These are phyloP conservation scores for Colletotrichum sansevieriae DNA, from an alignment of 2,329 filamentous ascomycete genomes.

Conservation along the genomic window DNA sequence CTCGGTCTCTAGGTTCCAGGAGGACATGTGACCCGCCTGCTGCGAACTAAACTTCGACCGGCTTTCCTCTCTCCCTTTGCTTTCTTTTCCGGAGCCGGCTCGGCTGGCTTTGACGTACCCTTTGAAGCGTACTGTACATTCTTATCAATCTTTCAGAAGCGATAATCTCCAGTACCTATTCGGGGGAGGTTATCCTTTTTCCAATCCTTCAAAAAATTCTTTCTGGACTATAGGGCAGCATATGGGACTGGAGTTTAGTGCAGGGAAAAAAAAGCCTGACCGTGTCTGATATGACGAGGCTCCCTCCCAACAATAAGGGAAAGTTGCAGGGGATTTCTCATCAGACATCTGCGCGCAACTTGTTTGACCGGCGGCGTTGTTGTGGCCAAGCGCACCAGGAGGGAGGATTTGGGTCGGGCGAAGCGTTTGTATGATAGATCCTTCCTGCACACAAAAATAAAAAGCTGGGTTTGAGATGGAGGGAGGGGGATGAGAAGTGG, in stretches of 20 bases:
- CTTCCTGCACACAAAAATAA: slow-evolving; percentile 4
- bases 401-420: slow-evolving; percentile 1
- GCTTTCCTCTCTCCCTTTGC: neutral
- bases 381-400: neutral
- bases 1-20: slow-evolving; percentile 57
- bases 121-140: slow-evolving; percentile 40
- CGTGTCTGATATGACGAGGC: slow-evolving; percentile 16
- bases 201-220: neutral
- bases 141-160: slow-evolving; percentile 27
- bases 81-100: slow-evolving; percentile 19
- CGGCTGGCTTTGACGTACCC: slow-evolving; percentile 22
- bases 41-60: no score
- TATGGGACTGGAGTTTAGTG: slow-evolving; percentile 37
- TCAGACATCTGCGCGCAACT: no score
- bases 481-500: neutral
- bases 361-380: no score
- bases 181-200: neutral
- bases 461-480: slow-evolving; percentile 10
- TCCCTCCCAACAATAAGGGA: neutral
- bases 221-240: slow-evolving; percentile 34
- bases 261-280: neutral
- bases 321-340: no score
- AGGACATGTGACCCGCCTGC: slow-evolving; percentile 49
- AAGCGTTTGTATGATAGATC: slow-evolving; percentile 31
- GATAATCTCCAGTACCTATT: slow-evolving; percentile 40